Percentiles rank a stretch among this genome's conserved stretches.
Evolutionary conservation across 495 filamentous ascomycete species (phyloP).

Genomic region (Tirmania nivea): DNA sequence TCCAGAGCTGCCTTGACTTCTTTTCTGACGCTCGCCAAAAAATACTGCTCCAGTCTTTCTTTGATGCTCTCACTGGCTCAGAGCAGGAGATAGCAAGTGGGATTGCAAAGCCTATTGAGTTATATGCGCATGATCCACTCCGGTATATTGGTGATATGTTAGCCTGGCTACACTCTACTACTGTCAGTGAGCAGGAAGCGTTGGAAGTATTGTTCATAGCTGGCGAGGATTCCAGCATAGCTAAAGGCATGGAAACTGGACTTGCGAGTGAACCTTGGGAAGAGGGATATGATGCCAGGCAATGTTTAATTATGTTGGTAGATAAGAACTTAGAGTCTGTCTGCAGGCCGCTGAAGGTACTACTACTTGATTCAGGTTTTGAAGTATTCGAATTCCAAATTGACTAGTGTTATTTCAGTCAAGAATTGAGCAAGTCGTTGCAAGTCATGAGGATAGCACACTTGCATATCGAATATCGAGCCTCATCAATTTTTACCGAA

Average conservation of each 20-base stretch:
- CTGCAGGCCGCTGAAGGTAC: constrained; percentile 14
- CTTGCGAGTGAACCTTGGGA: constrained; percentile 77
- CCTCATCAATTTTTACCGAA: constrained; percentile 67
- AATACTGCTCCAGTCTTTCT: constrained; percentile 74
- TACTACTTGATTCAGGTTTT: background rate
- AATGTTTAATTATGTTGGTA: constrained; percentile 69
- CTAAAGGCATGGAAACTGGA: constrained; percentile 63
- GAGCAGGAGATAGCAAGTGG: constrained; percentile 20
- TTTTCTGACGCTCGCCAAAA: constrained; percentile 82
- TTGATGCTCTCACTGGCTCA: constrained; percentile 66
- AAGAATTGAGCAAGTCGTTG: constrained; percentile 71
- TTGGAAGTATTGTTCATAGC: constrained; percentile 77
- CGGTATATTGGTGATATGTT: constrained; percentile 95
- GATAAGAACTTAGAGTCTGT: constrained; percentile 47
- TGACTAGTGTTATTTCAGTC: constrained; percentile 1
- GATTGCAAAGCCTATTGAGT: constrained; percentile 75
- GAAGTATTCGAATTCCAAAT: background rate
- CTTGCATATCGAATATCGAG: constrained; percentile 78
- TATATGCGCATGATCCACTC: constrained; percentile 76
- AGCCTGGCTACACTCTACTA: constrained; percentile 84
- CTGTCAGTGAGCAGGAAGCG: constrained; percentile 82
- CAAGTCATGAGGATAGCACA: constrained; percentile 75
- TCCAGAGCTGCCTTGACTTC: constrained; percentile 83
- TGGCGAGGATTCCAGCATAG: constrained; percentile 54
- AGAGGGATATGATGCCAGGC: constrained; percentile 54